Evolutionary conservation across 2,329 filamentous ascomycete species (phyloP), one percentile per base, ranked within the genome.

Genomic region (Fusarium keratoplasticum): DNA sequence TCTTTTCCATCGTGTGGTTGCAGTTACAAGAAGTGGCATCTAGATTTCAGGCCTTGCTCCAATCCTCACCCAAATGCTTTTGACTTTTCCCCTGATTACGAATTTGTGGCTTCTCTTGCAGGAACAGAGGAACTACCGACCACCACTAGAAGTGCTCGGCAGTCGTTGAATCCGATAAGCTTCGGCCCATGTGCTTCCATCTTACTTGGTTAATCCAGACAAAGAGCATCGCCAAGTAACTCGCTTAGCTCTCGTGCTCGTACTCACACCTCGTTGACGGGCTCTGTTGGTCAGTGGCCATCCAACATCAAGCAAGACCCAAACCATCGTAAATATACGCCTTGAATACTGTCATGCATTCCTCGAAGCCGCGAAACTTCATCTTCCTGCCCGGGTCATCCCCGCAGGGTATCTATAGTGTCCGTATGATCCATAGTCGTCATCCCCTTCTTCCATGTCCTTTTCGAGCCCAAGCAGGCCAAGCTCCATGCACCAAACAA

Each of bases 311-410:
- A 25, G 22, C 40, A 47, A 25, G 42, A 47, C 42, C 40, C 40
- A 44, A 44, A 44, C 40, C 40, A 44, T 44, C 40, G 40, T 20
- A n/a, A 22, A 47, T 47, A 29, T 35, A 16, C 22, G 44, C 57
- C 25, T 64, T 50, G 67, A 61, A 25, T 55, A 70, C 40, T 66
- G 44, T 64, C 58, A 64, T 69, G 66, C 36, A 64, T 67, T 69
- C 52, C 52, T 67, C 55, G 64, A 70, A 77, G 75, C 62, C 61
- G 71, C 60, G 65, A 73, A 71, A 69, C 71, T 74, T 71, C 64
- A 55, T 62, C 58, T 63, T 61, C 65, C 64, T 61, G 44, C 64
- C 38, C 61, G 67, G 64, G 67, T 66, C 71, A 74, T 67, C 60
- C 44, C 71, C 50, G 60, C 36, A 36, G 71, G 61, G 66, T 75